Evolutionary conservation across 192 early-diverging fungal species (phyloP), one percentile per base, ranked within the genome.

Genomic region (Borealophlyctis nickersoniae): DNA sequence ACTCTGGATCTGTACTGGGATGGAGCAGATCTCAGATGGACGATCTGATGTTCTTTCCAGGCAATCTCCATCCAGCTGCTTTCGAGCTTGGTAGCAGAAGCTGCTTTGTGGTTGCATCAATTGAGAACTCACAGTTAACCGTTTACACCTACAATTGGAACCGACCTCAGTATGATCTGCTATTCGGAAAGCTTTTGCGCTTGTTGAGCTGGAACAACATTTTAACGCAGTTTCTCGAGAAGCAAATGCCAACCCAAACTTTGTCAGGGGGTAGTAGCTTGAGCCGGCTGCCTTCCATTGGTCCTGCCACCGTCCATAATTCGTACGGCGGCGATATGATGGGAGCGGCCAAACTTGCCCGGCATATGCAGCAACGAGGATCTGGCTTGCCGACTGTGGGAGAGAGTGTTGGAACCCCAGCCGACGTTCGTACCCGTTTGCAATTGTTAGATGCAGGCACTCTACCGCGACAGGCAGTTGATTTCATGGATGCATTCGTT

Each of bases 201-300:
- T 62, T 78, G 16, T 53, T 83, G 22, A 79, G 69, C 35, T 83
- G 77, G 77, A 75, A 73, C 48, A 79, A 83, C 49, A 69, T 83
- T 22, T 66, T 71, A 2, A 68, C 72, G 31, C 81, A 83, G 63
- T 83, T 73, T 64, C 33, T 70, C 45, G 49, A 64, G 49, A 56
- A 70, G 32, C 61, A 70, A 29, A 45, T 19, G 9, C 39, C 39
- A 19, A 19, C 39, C 9, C 39, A 45, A 7, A 45, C 19, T 7
- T 19, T 45, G 7, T 7, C 19, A 7, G 39, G 39, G 39, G n/a
- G n/a, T n/a, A n/a, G n/a, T n/a, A n/a, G n/a, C n/a, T n/a, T n/a
- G n/a, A n/a, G n/a, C n/a, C n/a, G n/a, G n/a, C n/a, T n/a, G n/a
- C n/a, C n/a, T n/a, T n/a, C n/a, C n/a, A n/a, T n/a, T n/a, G n/a